phyloP scores from a whole-genome alignment of 176 grass and related monocot genomes.

The Metroxylon sagu region DNA sequence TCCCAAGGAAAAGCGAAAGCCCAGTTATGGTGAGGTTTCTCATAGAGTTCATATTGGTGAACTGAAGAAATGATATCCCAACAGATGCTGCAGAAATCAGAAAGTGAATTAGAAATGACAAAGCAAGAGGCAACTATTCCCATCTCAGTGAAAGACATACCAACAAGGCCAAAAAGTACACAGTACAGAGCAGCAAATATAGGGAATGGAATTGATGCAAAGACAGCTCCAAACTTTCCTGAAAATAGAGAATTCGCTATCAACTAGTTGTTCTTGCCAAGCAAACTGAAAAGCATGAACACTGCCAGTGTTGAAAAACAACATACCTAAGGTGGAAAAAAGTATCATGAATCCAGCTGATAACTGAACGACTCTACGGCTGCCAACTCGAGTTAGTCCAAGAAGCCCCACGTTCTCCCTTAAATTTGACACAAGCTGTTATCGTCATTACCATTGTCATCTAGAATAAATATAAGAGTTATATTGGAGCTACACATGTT shows the following conservation, averaged over 20 bases:
- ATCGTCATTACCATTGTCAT: not conserved
- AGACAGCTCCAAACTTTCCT: conserved; percentile 53
- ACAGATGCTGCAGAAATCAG: conserved; percentile 39
- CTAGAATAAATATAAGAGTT: not conserved
- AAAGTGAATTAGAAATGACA: not conserved
- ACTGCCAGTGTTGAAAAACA: too few relatives aligned
- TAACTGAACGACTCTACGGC: conserved; percentile 47
- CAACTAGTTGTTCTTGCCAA: too few relatives aligned
- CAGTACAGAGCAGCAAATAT: conserved; percentile 54
- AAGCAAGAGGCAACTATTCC: not conserved
- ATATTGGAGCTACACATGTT: not conserved
- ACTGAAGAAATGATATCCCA: conserved; percentile 52
- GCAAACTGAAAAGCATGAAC: too few relatives aligned
- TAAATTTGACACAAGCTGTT: conserved; percentile 23
- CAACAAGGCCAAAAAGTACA: conserved; percentile 41
- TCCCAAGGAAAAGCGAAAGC: conserved; percentile 48
- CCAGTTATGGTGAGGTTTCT: conserved; percentile 43
- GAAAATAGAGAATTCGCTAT: conserved; percentile 2
- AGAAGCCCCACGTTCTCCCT: conserved; percentile 60
- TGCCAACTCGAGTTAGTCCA: conserved; percentile 47
- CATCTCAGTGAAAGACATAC: conserved; percentile 20
- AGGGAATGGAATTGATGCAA: conserved; percentile 54
- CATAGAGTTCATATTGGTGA: conserved; percentile 53
- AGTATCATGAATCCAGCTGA: conserved; percentile 56
- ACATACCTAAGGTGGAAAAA: conserved; percentile 40